Conservation (phyloP, 352 stramenopile genomes). For the Pythium rishiriense region DNA sequence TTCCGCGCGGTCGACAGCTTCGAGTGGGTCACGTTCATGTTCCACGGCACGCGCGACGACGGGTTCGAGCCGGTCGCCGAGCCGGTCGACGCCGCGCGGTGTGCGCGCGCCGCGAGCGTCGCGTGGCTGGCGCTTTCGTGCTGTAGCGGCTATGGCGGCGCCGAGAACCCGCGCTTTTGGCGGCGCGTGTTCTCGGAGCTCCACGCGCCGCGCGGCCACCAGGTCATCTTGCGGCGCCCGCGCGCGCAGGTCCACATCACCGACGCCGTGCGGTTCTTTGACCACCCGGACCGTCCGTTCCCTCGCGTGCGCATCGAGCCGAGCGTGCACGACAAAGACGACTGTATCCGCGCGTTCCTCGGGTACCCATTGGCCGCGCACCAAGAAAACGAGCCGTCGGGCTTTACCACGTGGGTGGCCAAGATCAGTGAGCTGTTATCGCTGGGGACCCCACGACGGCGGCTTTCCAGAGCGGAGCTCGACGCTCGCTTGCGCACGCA, state of each 20-base stretch:
- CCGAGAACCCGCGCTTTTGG: constrained; percentile 20
- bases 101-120: background rate
- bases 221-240: too few relatives aligned
- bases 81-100: background rate
- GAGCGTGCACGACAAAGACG: background rate
- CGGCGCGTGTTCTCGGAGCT: constrained; percentile 12
- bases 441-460: background rate
- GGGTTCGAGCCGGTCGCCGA: background rate
- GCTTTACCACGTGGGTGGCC: too few relatives aligned
- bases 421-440: background rate
- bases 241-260: background rate
- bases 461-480: background rate
- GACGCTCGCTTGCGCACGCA: background rate
- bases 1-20: constrained; percentile 9
- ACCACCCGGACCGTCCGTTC: background rate
- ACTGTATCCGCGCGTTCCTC: background rate
- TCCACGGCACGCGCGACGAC: background rate
- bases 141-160: constrained; percentile 10
- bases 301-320: background rate
- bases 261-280: constrained; percentile 14
- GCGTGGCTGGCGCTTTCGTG: constrained; percentile 9
- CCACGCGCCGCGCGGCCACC: background rate
- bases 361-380: too few relatives aligned
- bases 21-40: constrained; percentile 16
- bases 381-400: too few relatives aligned